phyloP scores from a whole-genome alignment of 371 early-diverging fungal genomes.

The Actinomortierella ambigua region DNA sequence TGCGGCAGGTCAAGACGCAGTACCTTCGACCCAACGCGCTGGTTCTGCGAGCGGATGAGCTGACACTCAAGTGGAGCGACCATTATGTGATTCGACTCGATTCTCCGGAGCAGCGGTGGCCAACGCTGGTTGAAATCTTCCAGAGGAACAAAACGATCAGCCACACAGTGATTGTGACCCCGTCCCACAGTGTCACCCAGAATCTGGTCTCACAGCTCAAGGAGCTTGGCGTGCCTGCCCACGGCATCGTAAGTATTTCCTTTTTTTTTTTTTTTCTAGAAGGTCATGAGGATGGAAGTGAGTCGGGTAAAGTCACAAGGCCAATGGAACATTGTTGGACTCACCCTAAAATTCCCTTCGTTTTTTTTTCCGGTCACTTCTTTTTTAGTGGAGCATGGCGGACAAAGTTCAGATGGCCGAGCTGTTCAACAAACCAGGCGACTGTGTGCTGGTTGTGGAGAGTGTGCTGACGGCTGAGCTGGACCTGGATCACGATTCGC shows the following conservation, averaged over 20 bases:
- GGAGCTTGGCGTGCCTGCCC: slow-evolving; percentile 24
- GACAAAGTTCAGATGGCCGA: slow-evolving; percentile 34
- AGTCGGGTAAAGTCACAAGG: too few species aligned
- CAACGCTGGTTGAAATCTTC: slow-evolving; percentile 24
- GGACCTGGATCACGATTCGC: slow-evolving; percentile 32
- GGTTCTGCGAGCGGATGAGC: slow-evolving; percentile 33
- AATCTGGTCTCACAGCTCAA: slow-evolving; percentile 17
- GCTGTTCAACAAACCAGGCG: slow-evolving; percentile 29
- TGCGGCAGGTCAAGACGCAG: slow-evolving; percentile 20
- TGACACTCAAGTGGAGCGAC: slow-evolving; percentile 44
- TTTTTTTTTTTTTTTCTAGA: background rate
- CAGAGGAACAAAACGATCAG: slow-evolving; percentile 29
- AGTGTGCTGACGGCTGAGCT: slow-evolving; percentile 29
- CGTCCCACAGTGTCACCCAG: slow-evolving; percentile 32
- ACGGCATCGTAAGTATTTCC: slow-evolving; percentile 25
- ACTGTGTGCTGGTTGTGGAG: slow-evolving; percentile 35
- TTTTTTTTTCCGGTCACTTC: background rate
- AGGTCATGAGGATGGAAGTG: too few species aligned
- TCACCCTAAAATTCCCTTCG: background rate
- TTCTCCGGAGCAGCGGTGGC: slow-evolving; percentile 22
- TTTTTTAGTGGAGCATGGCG: slow-evolving; percentile 39
- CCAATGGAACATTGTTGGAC: too few species aligned
- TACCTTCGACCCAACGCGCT: slow-evolving; percentile 25
- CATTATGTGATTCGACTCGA: slow-evolving; percentile 11
- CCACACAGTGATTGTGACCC: slow-evolving; percentile 35